A percentile compares a stretch with the other conserved stretches of the same genome.
These are phyloP conservation scores for Fusarium citri DNA, from an alignment of 2,329 filamentous ascomycete genomes.

Conservation along the genomic window DNA sequence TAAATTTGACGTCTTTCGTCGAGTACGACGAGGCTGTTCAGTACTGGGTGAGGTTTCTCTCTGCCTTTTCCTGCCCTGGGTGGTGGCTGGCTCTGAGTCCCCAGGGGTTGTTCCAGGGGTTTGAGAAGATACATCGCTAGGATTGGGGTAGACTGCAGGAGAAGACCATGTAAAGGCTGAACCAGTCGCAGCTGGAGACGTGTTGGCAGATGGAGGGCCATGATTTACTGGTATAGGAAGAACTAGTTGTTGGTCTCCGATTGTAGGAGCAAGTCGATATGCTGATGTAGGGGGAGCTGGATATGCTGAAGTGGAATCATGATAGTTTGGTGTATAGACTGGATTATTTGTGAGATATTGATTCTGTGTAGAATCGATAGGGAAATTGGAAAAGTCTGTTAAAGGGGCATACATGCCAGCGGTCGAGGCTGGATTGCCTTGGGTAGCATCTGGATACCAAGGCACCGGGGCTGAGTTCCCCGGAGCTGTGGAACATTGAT, in stretches of 20 bases:
- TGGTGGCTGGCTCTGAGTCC: neutral
- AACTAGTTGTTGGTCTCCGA: neutral
- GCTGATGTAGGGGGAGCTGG: neutral
- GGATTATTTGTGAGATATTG: neutral
- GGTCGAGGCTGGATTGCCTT: neutral
- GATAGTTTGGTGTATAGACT: neutral
- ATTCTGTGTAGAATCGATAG: too few species aligned
- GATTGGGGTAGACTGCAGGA: neutral
- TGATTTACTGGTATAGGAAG: neutral
- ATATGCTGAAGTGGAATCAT: neutral
- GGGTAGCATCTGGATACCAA: neutral
- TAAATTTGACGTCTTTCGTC: neutral
- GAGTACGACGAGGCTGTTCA: neutral
- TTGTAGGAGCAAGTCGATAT: neutral
- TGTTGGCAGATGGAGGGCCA: neutral
- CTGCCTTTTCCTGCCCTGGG: conserved; percentile 1
- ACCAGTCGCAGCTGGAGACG: neutral
- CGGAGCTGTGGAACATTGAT: neutral
- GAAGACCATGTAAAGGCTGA: neutral
- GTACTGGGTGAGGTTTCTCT: neutral
- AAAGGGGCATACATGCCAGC: neutral
- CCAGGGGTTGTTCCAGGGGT: neutral
- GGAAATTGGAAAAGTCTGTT: neutral
- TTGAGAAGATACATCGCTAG: neutral
- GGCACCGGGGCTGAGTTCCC: neutral